These are phyloP conservation scores for Prototheca wickerhamii DNA, from an alignment of 163 green algal genomes.

Conservation along the genomic window DNA sequence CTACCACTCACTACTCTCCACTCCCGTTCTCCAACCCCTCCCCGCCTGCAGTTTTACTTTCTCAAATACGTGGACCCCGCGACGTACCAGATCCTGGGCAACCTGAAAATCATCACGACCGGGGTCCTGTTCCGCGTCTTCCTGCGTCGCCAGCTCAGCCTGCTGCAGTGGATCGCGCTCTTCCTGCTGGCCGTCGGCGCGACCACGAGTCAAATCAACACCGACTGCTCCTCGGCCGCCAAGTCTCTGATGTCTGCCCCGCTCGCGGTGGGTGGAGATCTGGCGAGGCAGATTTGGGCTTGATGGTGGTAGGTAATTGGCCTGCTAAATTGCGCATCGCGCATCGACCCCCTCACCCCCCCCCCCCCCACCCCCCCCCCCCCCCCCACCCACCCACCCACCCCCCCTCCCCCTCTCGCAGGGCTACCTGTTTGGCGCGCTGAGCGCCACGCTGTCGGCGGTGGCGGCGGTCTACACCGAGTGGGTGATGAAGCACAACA, in stretches of 20 bases:
- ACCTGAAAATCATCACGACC: conserved; percentile 70
- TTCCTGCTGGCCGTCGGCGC: conserved; percentile 46
- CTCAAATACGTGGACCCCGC: conserved; percentile 49
- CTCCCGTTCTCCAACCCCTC: background rate
- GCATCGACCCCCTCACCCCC: background rate
- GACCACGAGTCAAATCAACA: conserved; percentile 51
- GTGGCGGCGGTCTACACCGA: conserved; percentile 66
- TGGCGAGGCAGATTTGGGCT: background rate
- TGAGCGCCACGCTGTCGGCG: conserved; percentile 46
- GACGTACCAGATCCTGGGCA: conserved; percentile 67
- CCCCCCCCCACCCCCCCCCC: background rate
- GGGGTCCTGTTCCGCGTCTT: conserved; percentile 45
- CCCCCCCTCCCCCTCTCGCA: no score
- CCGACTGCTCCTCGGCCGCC: conserved; percentile 9
- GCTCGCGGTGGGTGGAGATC: conserved; percentile 1
- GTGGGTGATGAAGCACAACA: conserved; percentile 68
- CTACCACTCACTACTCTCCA: no score
- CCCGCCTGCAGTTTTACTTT: conserved; percentile 42
- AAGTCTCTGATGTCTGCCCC: conserved; percentile 12
- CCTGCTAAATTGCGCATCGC: background rate
- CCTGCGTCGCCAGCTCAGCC: conserved; percentile 31
- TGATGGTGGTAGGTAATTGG: background rate
- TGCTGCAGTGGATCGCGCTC: conserved; percentile 51
- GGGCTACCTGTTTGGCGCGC: conserved; percentile 48
- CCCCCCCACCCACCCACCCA: background rate